Evolutionary conservation across 2,329 filamentous ascomycete genomes (phyloP).

Genomic region (Xylaria sp.): DNA sequence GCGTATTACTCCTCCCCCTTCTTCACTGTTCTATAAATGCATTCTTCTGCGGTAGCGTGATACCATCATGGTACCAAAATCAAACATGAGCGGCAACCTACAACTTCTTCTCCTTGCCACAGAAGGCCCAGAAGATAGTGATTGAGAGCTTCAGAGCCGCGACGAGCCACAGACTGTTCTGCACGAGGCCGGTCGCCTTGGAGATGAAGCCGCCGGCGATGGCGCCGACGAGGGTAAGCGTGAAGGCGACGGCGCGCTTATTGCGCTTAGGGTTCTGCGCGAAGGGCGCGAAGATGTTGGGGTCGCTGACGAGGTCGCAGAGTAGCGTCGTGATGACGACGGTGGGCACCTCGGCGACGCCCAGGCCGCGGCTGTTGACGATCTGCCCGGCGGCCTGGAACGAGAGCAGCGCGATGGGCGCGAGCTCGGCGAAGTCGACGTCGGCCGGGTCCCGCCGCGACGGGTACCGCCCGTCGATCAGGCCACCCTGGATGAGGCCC

Average conservation of each 20-base stretch:
- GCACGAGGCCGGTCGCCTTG: slow-evolving; percentile 55
- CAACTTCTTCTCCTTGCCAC: slow-evolving; percentile 31
- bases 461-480: slow-evolving; percentile 47
- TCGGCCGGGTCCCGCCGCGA: slow-evolving; percentile 42
- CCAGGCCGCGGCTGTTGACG: slow-evolving; percentile 62
- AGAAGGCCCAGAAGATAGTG: slow-evolving; percentile 49
- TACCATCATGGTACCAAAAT: background rate
- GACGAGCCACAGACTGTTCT: slow-evolving; percentile 58
- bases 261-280: slow-evolving; percentile 62
- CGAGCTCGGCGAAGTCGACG: slow-evolving; percentile 46
- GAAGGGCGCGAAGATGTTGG: slow-evolving; percentile 57
- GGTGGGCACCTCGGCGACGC: slow-evolving; percentile 65
- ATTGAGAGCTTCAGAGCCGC: slow-evolving; percentile 58
- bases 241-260: slow-evolving; percentile 57
- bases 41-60: background rate
- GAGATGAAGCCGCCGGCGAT: slow-evolving; percentile 62
- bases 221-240: slow-evolving; percentile 59
- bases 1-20: background rate
- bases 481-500: slow-evolving; percentile 46
- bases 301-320: slow-evolving; percentile 65
- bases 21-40: background rate
- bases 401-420: slow-evolving; percentile 60
- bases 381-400: slow-evolving; percentile 68
- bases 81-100: slow-evolving; percentile 4
- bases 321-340: slow-evolving; percentile 66